Evolutionary conservation across 2,329 filamentous ascomycete genomes (phyloP).

Genomic region (Aspergillus sclerotialis): DNA sequence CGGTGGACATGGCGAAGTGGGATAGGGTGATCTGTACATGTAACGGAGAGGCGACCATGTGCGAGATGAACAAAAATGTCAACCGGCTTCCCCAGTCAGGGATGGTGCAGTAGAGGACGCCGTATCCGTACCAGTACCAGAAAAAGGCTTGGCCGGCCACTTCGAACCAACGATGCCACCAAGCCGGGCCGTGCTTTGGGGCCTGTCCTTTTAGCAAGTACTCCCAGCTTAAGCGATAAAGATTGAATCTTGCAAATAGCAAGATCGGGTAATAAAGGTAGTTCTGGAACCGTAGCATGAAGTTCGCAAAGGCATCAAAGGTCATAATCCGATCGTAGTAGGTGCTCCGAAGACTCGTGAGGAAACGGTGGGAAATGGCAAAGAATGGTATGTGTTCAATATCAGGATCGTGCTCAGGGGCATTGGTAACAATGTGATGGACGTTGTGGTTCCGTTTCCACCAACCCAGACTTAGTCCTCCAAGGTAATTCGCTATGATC

Average conservation of each 20-base stretch:
- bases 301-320: constrained; percentile 67
- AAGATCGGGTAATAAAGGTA: constrained; percentile 80
- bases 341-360: constrained; percentile 65
- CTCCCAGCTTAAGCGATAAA: constrained; percentile 75
- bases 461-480: constrained; percentile 87
- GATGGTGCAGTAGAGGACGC: constrained; percentile 66
- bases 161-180: constrained; percentile 81
- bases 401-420: constrained; percentile 90
- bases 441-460: constrained; percentile 97
- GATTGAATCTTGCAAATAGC: constrained; percentile 75
- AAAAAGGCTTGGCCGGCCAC: constrained; percentile 69
- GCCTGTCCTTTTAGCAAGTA: constrained; percentile 65
- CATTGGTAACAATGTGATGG: constrained; percentile 93
- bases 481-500: constrained; percentile 79
- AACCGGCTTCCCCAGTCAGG: constrained; percentile 64
- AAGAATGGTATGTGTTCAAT: constrained; percentile 89
- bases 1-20: constrained; percentile 89
- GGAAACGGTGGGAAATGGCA: constrained; percentile 74
- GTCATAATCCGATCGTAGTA: constrained; percentile 78
- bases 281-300: constrained; percentile 66
- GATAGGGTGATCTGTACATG: constrained; percentile 88
- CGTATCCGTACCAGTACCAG: constrained; percentile 82
- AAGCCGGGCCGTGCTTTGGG: constrained; percentile 66
- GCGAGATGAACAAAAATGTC: constrained; percentile 69
- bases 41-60: constrained; percentile 71